phyloP scores from a whole-genome alignment of 352 stramenopile genomes.

The Stramenopiles sp. region DNA sequence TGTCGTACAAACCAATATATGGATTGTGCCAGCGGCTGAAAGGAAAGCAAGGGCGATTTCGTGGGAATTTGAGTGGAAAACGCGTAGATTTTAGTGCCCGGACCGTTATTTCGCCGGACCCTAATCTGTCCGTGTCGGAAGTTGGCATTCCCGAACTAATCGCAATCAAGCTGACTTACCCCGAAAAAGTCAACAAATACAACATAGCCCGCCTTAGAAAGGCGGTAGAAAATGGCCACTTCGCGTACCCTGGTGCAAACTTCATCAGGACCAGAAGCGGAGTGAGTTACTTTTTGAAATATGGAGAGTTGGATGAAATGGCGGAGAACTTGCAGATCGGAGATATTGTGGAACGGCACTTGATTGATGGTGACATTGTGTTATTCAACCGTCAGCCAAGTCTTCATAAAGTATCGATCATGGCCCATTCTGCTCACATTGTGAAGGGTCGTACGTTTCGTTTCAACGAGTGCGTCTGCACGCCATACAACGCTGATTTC shows the following conservation, averaged over 20 bases:
- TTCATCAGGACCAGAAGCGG: slow-evolving; percentile 45
- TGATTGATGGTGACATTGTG: slow-evolving; percentile 95
- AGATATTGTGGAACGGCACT: slow-evolving; percentile 96
- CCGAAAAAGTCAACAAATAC: slow-evolving; percentile 65
- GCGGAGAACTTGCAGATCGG: slow-evolving; percentile 81
- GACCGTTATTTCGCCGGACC: slow-evolving; percentile 97
- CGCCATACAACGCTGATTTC: slow-evolving; percentile 98
- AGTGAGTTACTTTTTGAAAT: slow-evolving; percentile 44
- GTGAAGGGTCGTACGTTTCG: slow-evolving; percentile 94
- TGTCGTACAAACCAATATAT: slow-evolving; percentile 71
- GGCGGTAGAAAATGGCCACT: slow-evolving; percentile 80
- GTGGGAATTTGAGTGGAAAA: slow-evolving; percentile 95
- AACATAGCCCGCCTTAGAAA: slow-evolving; percentile 89
- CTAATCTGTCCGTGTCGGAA: slow-evolving; percentile 79
- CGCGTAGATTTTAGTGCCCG: slow-evolving; percentile 96
- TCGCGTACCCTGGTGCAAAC: slow-evolving; percentile 90
- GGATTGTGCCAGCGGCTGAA: slow-evolving; percentile 94
- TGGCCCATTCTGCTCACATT: slow-evolving; percentile 74
- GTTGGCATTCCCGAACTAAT: slow-evolving; percentile 82
- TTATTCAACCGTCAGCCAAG: slow-evolving; percentile 99
- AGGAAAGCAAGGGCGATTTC: slow-evolving; percentile 89
- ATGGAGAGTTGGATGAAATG: slow-evolving; percentile 73
- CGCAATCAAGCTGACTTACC: slow-evolving; percentile 96
- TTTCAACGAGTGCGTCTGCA: slow-evolving; percentile 99
- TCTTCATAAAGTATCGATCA: slow-evolving; percentile 98